Evolutionary conservation across 2,329 filamentous ascomycete species (phyloP).

Genomic region (Fusarium anthophilum): DNA sequence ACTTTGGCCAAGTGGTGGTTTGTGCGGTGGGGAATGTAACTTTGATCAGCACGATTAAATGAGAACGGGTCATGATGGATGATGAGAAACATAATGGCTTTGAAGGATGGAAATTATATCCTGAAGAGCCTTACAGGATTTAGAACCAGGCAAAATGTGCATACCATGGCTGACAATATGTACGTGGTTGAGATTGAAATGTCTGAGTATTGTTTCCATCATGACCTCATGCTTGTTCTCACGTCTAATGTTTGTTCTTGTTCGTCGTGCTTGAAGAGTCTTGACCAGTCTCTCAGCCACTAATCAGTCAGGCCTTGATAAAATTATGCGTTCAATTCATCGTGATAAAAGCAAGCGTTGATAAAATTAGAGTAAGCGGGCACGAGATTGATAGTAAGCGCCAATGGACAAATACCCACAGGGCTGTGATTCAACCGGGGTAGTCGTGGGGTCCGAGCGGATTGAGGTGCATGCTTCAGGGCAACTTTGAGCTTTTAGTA

Average conservation of each 20-base stretch:
- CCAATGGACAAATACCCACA: background rate
- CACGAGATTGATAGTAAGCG: background rate
- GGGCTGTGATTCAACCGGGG: background rate
- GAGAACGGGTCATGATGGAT: background rate
- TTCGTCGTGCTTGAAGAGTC: too few species aligned
- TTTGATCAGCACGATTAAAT: background rate
- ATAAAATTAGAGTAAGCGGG: background rate
- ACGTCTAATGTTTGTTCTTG: too few species aligned
- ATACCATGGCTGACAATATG: background rate
- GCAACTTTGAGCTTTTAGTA: background rate
- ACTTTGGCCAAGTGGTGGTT: background rate
- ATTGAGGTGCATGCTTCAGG: background rate
- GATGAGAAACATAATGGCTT: too few species aligned
- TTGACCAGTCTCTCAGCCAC: fast-evolving
- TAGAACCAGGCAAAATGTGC: background rate
- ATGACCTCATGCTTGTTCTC: background rate
- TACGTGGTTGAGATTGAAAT: background rate
- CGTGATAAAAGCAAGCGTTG: background rate
- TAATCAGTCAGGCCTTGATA: fast-evolving
- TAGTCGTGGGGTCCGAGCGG: background rate
- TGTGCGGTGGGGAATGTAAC: background rate
- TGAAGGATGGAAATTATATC: background rate
- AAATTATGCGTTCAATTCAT: too few species aligned
- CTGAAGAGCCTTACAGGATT: background rate
- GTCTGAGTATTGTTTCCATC: background rate